These are phyloP conservation scores for Coemansia sp. DNA, from an alignment of 192 early-diverging fungal species.

Conservation along the genomic window DNA sequence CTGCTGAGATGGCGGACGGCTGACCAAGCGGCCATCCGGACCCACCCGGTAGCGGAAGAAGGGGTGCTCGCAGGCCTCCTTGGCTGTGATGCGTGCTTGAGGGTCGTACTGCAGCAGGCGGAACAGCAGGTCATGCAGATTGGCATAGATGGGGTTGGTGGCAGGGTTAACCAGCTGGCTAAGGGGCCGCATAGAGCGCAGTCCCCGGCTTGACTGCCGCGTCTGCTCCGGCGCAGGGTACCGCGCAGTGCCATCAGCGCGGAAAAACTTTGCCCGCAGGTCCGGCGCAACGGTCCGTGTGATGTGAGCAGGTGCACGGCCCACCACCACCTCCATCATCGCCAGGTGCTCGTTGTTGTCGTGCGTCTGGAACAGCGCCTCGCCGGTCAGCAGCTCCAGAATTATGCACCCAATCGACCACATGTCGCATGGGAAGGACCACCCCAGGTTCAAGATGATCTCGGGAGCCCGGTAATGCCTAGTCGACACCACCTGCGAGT, in stretches of 20 bases:
- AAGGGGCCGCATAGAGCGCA: constrained; percentile 43
- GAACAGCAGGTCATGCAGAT: constrained; percentile 71
- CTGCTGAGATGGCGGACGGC: constrained; percentile 7
- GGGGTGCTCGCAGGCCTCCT: constrained; percentile 77
- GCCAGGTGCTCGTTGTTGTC: constrained; percentile 95
- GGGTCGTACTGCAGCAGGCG: constrained; percentile 81
- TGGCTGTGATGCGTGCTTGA: constrained; percentile 70
- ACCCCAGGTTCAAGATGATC: constrained; percentile 89
- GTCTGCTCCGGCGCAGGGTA: constrained; percentile 45
- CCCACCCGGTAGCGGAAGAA: constrained; percentile 72
- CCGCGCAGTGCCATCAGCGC: constrained; percentile 26
- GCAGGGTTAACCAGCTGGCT: constrained; percentile 51
- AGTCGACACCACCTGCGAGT: constrained; percentile 88
- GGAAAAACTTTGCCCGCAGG: constrained; percentile 45
- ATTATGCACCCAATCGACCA: constrained; percentile 98
- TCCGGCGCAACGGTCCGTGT: constrained; percentile 50
- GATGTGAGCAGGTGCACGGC: constrained; percentile 68
- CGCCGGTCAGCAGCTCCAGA: constrained; percentile 90
- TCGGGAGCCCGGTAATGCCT: constrained; percentile 97
- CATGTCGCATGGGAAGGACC: constrained; percentile 97
- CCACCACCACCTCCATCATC: constrained; percentile 93
- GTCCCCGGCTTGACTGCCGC: constrained; percentile 37
- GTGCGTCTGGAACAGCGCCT: constrained; percentile 96
- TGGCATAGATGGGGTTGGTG: constrained; percentile 46
- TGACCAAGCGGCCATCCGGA: constrained; percentile 40